Evolutionary conservation across 768 basidiomycete species (phyloP).

Genomic region (Agrocybe pediades): DNA sequence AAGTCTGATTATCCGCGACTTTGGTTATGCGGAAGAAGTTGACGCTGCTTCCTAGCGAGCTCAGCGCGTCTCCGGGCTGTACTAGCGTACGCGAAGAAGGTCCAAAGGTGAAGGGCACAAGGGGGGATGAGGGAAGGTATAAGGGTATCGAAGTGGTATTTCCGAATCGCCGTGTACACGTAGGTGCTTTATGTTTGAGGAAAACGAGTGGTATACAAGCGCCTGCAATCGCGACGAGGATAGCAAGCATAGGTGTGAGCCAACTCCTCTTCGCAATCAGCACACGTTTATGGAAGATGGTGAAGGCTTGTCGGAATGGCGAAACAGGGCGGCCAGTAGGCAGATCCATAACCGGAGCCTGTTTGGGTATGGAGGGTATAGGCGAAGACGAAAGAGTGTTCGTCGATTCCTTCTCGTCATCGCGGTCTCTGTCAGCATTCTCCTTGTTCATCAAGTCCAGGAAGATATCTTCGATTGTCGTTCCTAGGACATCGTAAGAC

Average conservation of each 20-base stretch:
- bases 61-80: constrained; percentile 55
- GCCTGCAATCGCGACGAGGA: constrained; percentile 60
- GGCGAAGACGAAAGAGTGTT: constrained; percentile 20
- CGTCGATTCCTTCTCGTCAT: constrained; percentile 15
- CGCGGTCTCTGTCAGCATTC: constrained; percentile 18
- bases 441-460: constrained; percentile 67
- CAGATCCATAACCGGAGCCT: constrained; percentile 34
- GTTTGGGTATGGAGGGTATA: constrained; percentile 8
- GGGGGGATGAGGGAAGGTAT: constrained; percentile 55
- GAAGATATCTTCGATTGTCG: constrained; percentile 84
- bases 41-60: constrained; percentile 46
- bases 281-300: constrained; percentile 73
- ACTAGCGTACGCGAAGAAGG: constrained; percentile 41
- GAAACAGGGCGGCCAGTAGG: constrained; percentile 55
- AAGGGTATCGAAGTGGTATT: constrained; percentile 44
- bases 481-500: constrained; percentile 69
- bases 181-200: constrained; percentile 49
- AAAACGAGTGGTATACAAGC: constrained; percentile 71
- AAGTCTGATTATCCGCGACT: constrained; percentile 59
- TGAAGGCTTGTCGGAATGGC: constrained; percentile 67
- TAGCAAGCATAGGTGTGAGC: constrained; percentile 60
- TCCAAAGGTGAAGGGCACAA: constrained; percentile 32
- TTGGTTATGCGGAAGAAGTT: constrained; percentile 36
- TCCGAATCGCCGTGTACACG: constrained; percentile 47
- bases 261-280: constrained; percentile 69